These are phyloP conservation scores for Candida montana DNA, from an alignment of 805 yeast species.

Conservation along the genomic window DNA sequence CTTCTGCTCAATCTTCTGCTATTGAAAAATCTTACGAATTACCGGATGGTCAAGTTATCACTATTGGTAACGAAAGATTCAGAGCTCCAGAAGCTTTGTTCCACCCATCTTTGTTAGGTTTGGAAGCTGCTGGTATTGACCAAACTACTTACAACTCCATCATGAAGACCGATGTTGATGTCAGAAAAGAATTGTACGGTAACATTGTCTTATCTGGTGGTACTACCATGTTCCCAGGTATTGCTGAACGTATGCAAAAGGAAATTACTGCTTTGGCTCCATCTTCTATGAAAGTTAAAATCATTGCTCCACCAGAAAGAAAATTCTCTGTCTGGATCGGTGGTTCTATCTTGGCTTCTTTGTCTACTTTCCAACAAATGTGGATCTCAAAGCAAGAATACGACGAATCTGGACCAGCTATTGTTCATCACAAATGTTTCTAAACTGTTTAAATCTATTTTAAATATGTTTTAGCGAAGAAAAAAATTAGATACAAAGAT, in stretches of 20 bases:
- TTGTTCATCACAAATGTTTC: conserved; percentile 63
- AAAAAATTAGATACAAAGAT: not conserved
- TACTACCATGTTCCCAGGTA: conserved; percentile 99
- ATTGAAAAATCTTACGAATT: conserved; percentile 98
- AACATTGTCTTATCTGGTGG: conserved; percentile 99
- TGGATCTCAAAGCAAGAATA: conserved; percentile 99
- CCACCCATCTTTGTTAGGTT: conserved; percentile 89
- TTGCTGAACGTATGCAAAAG: conserved; percentile 99
- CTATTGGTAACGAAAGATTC: conserved; percentile 99
- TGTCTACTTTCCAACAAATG: conserved; percentile 99
- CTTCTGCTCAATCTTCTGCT: conserved; percentile 96
- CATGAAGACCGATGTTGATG: conserved; percentile 98
- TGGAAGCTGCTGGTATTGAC: conserved; percentile 98
- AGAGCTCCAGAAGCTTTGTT: conserved; percentile 99
- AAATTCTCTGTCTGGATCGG: conserved; percentile 99
- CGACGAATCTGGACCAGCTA: conserved; percentile 99
- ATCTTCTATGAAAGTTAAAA: conserved; percentile 99
- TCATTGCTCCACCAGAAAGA: conserved; percentile 99
- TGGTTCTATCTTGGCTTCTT: conserved; percentile 98
- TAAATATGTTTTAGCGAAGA: not conserved
- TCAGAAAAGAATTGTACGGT: conserved; percentile 97
- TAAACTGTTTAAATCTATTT: conserved; percentile 20
- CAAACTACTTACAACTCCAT: conserved; percentile 75
- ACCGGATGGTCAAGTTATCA: conserved; percentile 99
- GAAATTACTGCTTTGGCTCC: conserved; percentile 99